These are phyloP conservation scores for Lachnellula hyalina DNA, from an alignment of 2,329 filamentous ascomycete genomes.

Conservation along the genomic window DNA sequence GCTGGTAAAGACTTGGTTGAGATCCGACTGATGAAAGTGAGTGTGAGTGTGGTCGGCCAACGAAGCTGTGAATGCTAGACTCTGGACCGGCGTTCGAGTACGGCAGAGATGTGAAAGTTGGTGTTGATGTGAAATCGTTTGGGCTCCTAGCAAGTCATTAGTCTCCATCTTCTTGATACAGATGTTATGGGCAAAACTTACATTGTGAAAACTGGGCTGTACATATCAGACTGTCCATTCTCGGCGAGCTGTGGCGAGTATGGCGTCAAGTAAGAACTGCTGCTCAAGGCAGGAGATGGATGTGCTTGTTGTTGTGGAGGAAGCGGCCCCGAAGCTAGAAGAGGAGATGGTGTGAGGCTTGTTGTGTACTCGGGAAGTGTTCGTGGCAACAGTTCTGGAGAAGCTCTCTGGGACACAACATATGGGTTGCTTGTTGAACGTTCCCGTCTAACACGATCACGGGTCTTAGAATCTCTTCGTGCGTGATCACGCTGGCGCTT, in stretches of 20 bases:
- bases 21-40: constrained; percentile 24
- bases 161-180: not conserved
- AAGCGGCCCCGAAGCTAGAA: constrained; percentile 25
- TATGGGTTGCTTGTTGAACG: constrained; percentile 31
- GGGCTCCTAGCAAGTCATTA: constrained; percentile 15
- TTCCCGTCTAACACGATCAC: constrained; percentile 46
- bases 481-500: constrained; percentile 57
- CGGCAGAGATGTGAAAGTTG: constrained; percentile 22
- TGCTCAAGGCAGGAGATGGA: constrained; percentile 23
- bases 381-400: constrained; percentile 30
- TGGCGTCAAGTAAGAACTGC: constrained; percentile 25
- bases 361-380: constrained; percentile 27
- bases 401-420: constrained; percentile 26
- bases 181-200: constrained; percentile 10
- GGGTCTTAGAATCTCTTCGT: constrained; percentile 53
- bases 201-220: constrained; percentile 29
- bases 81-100: constrained; percentile 23
- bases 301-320: constrained; percentile 10
- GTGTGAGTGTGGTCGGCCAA: constrained; percentile 26
- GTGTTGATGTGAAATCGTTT: constrained; percentile 24
- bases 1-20: constrained; percentile 29
- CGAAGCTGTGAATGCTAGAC: constrained; percentile 23
- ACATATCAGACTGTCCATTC: constrained; percentile 25
- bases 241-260: constrained; percentile 26
- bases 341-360: constrained; percentile 29